Base-by-base conservation (phyloP, 2,329 filamentous ascomycete genomes). In the Colletotrichum coccodes region DNA sequence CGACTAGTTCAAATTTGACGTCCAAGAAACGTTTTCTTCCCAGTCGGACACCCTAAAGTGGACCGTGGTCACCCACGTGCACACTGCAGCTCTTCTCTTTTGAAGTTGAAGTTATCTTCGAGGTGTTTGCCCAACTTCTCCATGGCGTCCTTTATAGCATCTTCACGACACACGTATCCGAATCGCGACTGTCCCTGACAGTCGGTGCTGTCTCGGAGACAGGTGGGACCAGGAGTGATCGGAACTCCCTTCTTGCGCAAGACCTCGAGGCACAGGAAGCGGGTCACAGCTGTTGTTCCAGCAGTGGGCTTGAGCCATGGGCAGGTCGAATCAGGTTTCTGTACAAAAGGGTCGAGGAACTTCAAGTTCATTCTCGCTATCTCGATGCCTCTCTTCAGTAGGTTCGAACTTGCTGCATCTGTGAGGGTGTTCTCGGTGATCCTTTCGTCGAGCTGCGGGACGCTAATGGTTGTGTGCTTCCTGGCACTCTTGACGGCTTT, bases 381-480 rank as follows among this genome's bases (percentile, higher is more conserved):
- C 32, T 83, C 81, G 53, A 90, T 86, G 74, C 94, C 87, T n/a
- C 91, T 90, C 36, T 84, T 81, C 2, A 87, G 80, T 9, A 84
- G 75, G 11, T 73, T 73, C 6, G 76, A 76, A 26, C 78, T 76
- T 5, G 88, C 83, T 3, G 76, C 71, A 7, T 76, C 72, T 6
- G 88, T 87, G 9, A 97, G 82, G 0, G 94, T 94, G 75, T 91
- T 95, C 28, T 87, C 86, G 3, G 94, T 94, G 7, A 97, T 84
- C 54, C 88, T 86, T 77, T 97, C 93, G 77, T 97, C 93, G 6
- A 97, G 82, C 75, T 91, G 89, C 18, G 92, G 93, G 0, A 97
- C 93, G 44, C 91, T 92, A 74, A 97, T 97, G 21, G 92, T 94
- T 2, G 93, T 96, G 82, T 96, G 97, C 78, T 96, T 91, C 42